Evolutionary conservation across 2,329 filamentous ascomycete genomes (phyloP).

Genomic region (Pyricularia pennisetigena): DNA sequence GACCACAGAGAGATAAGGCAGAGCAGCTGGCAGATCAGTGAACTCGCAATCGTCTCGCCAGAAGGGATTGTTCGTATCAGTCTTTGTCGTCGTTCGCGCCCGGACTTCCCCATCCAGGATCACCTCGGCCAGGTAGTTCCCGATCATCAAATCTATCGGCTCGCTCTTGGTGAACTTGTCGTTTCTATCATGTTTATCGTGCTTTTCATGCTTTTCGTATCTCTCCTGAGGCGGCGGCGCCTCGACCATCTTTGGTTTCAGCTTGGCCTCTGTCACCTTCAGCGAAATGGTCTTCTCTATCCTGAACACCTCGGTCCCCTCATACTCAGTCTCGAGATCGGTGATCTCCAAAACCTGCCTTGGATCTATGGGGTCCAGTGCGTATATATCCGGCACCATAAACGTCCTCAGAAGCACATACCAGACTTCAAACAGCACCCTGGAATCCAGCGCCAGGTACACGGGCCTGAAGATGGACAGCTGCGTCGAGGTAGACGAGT

Average conservation of each 20-base stretch:
- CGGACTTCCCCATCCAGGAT: constrained; percentile 71
- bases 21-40: constrained; percentile 56
- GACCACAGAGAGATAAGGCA: constrained; percentile 61
- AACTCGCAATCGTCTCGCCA: constrained; percentile 80
- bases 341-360: constrained; percentile 31
- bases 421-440: constrained; percentile 95
- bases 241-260: constrained; percentile 28
- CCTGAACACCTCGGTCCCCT: constrained; percentile 42
- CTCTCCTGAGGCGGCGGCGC: constrained; percentile 6
- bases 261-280: constrained; percentile 52
- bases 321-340: constrained; percentile 27
- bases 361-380: constrained; percentile 35
- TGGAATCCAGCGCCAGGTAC: constrained; percentile 77
- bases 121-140: constrained; percentile 72
- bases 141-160: constrained; percentile 34
- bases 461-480: constrained; percentile 77
- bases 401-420: constrained; percentile 86
- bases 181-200: constrained; percentile 16
- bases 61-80: constrained; percentile 63
- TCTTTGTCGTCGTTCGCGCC: constrained; percentile 63
- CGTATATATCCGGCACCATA: constrained; percentile 84
- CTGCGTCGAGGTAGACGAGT: constrained; percentile 63
- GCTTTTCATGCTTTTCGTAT: constrained; percentile 19
- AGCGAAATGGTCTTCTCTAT: constrained; percentile 51
- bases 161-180: neutral